Percentiles rank a stretch among this genome's conserved stretches.
Evolutionary conservation across 139 green algal genomes (phyloP).

Genomic region (Chlorella sp.): DNA sequence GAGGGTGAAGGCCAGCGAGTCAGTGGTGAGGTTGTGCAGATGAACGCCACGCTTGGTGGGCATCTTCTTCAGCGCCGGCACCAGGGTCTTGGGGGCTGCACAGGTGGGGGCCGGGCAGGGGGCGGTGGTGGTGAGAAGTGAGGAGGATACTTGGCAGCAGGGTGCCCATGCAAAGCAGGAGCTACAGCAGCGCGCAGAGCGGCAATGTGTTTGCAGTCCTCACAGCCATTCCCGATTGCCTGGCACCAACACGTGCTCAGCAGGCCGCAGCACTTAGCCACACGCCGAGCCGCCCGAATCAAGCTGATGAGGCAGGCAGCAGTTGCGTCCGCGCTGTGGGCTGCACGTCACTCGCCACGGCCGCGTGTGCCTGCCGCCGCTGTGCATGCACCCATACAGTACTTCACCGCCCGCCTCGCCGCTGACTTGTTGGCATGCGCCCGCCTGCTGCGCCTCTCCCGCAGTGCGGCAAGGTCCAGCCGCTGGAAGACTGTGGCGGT

Average conservation of each 20-base stretch:
- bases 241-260: neutral
- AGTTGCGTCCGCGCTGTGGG: neutral
- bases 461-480: conserved; percentile 48
- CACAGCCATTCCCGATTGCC: no score
- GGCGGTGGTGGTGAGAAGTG: no score
- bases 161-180: neutral
- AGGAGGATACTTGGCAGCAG: neutral
- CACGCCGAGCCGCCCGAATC: no score
- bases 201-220: no score
- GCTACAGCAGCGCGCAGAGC: neutral
- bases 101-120: neutral
- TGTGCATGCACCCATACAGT: no score
- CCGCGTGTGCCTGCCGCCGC: no score
- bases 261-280: no score
- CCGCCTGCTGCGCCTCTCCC: neutral
- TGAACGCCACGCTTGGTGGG: conserved; percentile 73
- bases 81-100: conserved; percentile 36
- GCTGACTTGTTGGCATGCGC: no score
- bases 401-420: no score
- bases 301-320: neutral
- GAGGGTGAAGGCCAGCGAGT: conserved; percentile 63
- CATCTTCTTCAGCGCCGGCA: conserved; percentile 74
- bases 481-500: conserved; percentile 48
- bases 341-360: neutral
- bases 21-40: conserved; percentile 60